Evolutionary conservation across 2,329 filamentous ascomycete species (phyloP), one percentile per base, ranked within the genome.

Genomic region (Xylariaceae sp.): DNA sequence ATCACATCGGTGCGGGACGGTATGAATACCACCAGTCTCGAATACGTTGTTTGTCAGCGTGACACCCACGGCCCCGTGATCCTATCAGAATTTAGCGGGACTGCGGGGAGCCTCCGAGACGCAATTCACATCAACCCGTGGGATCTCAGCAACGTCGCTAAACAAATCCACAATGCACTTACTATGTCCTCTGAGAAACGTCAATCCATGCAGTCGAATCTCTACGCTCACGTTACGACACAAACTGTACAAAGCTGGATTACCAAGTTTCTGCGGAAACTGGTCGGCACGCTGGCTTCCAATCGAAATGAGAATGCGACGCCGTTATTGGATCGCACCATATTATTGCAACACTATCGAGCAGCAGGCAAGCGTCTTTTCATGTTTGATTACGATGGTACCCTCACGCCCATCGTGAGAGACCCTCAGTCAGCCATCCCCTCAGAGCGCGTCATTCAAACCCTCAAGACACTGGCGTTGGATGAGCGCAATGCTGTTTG

Each of bases 381-480:
- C 79, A 94, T 99, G 91, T 97, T 98, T 71, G 95, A 99, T 76
- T 99, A 99, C 69, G 95, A 99, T 72, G 95, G 95, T 44, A 99
- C 95, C 0, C 83, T 99, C 52, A 98, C 95, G 3, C 91, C 93
- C 0, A 98, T 99, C 67, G 95, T 98, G 53, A 89, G 90, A 66
- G 92, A 98, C 69, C 95, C 95, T 1, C 88, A 89, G 64, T 88
- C 92, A 4, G 95, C 95, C 3, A 87, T 97, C 34, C 95, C 95
- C 0, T 94, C 93, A 0, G 88, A 92, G 66, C 86, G 88, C 19
- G 85, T 97, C 19, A 87, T 96, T 45, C 85, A 87, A 26, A 93
- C 89, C 1, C 81, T 99, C 57, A 91, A 89, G 72, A 83, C 84
- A 9, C 81, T 99, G 37, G 90, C 93, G 0, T 82, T 89, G 0